Conservation (phyloP, 2,329 filamentous ascomycete genomes). For the Fusarium sp. region DNA sequence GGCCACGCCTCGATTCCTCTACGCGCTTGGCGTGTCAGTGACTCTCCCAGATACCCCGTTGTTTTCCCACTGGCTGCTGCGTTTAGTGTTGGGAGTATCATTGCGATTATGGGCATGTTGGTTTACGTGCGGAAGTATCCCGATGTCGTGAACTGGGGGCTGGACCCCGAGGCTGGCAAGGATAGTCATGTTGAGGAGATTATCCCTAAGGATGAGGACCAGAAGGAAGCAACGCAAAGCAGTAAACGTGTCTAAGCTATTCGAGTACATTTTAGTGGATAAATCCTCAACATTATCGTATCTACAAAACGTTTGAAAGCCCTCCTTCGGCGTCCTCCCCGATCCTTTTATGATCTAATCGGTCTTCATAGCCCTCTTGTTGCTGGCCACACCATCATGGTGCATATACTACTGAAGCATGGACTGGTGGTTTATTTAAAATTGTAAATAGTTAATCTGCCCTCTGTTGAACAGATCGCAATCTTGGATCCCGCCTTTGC, state of each 20-base stretch:
- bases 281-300: background rate
- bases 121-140: slow-evolving; percentile 34
- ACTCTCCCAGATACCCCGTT: slow-evolving; percentile 35
- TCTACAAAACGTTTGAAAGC: no score
- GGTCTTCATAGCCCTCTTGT: no score
- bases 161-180: slow-evolving; percentile 17
- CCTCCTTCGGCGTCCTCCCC: no score
- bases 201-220: background rate
- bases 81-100: slow-evolving; percentile 34
- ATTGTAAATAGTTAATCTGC: no score
- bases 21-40: slow-evolving; percentile 37
- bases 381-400: no score
- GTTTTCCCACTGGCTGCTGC: slow-evolving; percentile 38
- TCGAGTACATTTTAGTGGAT: background rate
- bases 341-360: no score
- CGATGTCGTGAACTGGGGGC: slow-evolving; percentile 25
- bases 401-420: no score
- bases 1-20: slow-evolving; percentile 41
- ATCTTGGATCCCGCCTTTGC: no score
- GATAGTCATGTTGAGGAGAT: background rate
- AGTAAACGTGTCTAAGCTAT: background rate
- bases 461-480: no score
- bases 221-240: background rate
- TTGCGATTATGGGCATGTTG: slow-evolving; percentile 33
- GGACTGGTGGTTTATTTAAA: no score